These are phyloP conservation scores for Plasmodium vinckei DNA, from an alignment of 169 alveolate species.

Conservation along the genomic window DNA sequence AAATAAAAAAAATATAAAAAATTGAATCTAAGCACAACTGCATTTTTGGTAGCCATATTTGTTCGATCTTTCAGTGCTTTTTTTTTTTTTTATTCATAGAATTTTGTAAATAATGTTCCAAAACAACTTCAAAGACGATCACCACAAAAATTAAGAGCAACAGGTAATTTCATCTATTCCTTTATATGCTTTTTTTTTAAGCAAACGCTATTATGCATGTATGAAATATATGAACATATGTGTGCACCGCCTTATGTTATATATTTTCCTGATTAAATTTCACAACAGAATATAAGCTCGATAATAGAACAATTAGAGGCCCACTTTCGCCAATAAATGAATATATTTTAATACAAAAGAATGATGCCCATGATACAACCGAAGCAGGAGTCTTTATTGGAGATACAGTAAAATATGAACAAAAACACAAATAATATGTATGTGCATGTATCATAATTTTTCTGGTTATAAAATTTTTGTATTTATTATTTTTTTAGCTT, in stretches of 20 bases:
- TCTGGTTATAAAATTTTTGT: neutral
- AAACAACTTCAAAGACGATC: slow-evolving; percentile 36
- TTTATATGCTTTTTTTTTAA: neutral
- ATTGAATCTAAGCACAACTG: neutral
- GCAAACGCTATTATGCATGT: neutral
- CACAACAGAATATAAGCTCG: slow-evolving; percentile 34
- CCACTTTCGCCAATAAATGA: slow-evolving; percentile 67
- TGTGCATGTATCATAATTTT: neutral
- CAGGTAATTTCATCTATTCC: slow-evolving; percentile 5
- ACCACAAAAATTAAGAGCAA: slow-evolving; percentile 48
- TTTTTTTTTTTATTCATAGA: slow-evolving; percentile 26
- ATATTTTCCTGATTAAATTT: neutral
- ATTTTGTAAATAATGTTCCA: slow-evolving; percentile 43
- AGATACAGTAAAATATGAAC: slow-evolving; percentile 24
- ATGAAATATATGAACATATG: neutral
- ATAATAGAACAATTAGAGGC: slow-evolving; percentile 64
- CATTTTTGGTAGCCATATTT: no score
- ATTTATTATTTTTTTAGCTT: slow-evolving; percentile 1
- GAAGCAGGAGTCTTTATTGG: slow-evolving; percentile 75
- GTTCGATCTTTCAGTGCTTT: neutral
- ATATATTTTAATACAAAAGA: slow-evolving; percentile 46
- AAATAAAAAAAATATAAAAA: neutral
- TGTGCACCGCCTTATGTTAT: neutral
- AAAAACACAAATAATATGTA: neutral
- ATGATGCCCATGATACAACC: slow-evolving; percentile 70